Base-by-base conservation (phyloP, 2,329 filamentous ascomycete genomes). In the Colletotrichum aenigma region DNA sequence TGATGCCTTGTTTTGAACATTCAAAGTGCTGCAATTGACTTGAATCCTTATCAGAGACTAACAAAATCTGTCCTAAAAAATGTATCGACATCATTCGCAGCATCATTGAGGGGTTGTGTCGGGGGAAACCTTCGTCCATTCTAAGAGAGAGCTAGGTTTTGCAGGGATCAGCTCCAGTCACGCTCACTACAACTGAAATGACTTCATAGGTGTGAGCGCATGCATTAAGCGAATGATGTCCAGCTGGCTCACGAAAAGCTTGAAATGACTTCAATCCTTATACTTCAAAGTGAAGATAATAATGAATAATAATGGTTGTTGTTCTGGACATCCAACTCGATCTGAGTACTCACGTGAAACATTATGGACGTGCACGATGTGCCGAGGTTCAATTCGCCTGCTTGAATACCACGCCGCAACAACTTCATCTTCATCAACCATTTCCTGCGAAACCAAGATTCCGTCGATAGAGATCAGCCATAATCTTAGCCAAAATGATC, bases 311-410 rank as follows among this genome's bases (percentile, higher is more conserved):
- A 4, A 52, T 52, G 43, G 34, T 38, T 38, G n/a, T 21, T 52
- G 2, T 26, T 28, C 16, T 28, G 3, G 21, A 21, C 55, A 28
- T 58, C 4, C 18, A 8, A 18, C 15, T 24, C 10, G 21, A 21
- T 18, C 3, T 30, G 24, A 7, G 7, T 13, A 26, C 67, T 74
- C 72, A 74, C 71, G 67, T 74, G 71, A 66, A 74, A 66, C 52
- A 43, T 38, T 32, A 13, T 21, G 58, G 58, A 61, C 58, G 38
- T 24, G 21, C 48, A 18, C n/a, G 32, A 24, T 21, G 28, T 71
- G 62, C 72, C 72, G 69, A 75, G 72, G 69, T 72, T 55, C 72
- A 62, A 34, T 5, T 52, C 12, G 48, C 24, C 24, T 60, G 28
- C 43, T 34, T 28, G 34, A 26, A n/a, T 43, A 24, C 36, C 30